Evolutionary conservation across 176 grass and related monocot species (phyloP), one percentile per base, ranked within the genome.

Genomic region (Cenchrus fungigraminus): DNA sequence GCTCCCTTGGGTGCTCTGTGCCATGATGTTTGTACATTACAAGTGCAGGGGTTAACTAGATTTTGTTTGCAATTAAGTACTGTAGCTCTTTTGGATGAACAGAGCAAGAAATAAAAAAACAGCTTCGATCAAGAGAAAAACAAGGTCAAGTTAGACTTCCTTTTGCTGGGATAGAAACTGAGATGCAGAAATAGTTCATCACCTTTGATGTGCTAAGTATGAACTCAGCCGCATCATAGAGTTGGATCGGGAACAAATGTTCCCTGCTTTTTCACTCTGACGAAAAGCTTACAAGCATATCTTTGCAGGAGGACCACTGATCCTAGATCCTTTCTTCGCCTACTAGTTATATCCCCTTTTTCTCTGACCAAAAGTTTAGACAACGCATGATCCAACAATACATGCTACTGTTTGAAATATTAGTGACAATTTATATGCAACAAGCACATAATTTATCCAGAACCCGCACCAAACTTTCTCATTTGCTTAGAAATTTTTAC

Each of bases 11-110:
- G 52, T 79, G 75, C 42, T 75, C 65, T 80, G 76, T 76, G 75
- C 60, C 76, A 70, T 49, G 68, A 54, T 70, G 85, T 73, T 54
- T 84, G 81, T 61, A 80, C 75, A 75, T 70, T 70, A 61, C 19
- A 68, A 61, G 61, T 54, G 63, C 75, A 52, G 8, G 60, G 64
- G 37, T 68, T 43, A 49, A 45, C 79, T 83, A 53, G 65, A 28
- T 57, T 71, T 40, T 86, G 46, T 76, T 40, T 46, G 68, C 51
- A 59, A 63, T 16, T 65, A 40, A 40, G 37, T 40, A 40, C 37
- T 40, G 37, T 40, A 2, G 20, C 40, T 73, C 58, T 79, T 74
- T 79, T 54, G 20, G 31, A 31, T 25, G 74, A 25, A 65, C 63
- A 79, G 9, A 2, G 67, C 2, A 58, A 46, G 58, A 16, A 68